Evolutionary conservation across 345 rosid species (phyloP), one percentile per base, ranked within the genome.

Genomic region (Rubroshorea leprosula): DNA sequence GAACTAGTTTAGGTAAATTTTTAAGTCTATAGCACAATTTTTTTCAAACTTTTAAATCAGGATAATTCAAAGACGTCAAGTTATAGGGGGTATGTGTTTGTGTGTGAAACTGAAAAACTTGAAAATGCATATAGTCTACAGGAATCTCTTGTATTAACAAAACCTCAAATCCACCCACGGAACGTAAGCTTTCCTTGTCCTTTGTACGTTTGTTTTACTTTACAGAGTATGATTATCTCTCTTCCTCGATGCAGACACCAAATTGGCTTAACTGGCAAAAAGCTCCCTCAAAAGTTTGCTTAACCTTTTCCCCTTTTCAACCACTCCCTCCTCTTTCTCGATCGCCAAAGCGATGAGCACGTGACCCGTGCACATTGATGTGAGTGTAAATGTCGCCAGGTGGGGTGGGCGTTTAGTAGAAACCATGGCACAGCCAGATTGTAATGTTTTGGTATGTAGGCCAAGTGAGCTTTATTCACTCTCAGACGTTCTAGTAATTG

Each of bases 231-330:
- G 48, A 58, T 53, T 35, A 51, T 46, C 26, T 41, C 17, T 38
- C 59, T 20, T 35, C 62, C 66, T 75, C 76, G 66, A 59, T 72
- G 27, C 50, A 54, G 63, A 62, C 76, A 75, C 58, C 51, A 73
- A 56, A 48, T 79, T 75, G 74, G 75, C 78, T 70, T 41, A 55
- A 54, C 57, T 47, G 49, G 52, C 74, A 39, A 69, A 69, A 68
- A 67, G 65, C 51, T 69, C 22, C 64, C 49, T 44, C 41, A 6
- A 68, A 67, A 69, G 62, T 49, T 21, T 49, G 23, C 52, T 50
- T 13, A 49, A 29, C 51, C 39, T 55, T 23, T 66, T 44, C 31
- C 57, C 15, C 18, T 55, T 78, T 69, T 58, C 77, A 60, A 68
- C 76, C 50, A 29, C 71, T 60, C 70, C 69, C 54, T 52, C 15